These are phyloP conservation scores for Naganishia sp. DNA, from an alignment of 1,284 basidiomycete species.

Conservation along the genomic window DNA sequence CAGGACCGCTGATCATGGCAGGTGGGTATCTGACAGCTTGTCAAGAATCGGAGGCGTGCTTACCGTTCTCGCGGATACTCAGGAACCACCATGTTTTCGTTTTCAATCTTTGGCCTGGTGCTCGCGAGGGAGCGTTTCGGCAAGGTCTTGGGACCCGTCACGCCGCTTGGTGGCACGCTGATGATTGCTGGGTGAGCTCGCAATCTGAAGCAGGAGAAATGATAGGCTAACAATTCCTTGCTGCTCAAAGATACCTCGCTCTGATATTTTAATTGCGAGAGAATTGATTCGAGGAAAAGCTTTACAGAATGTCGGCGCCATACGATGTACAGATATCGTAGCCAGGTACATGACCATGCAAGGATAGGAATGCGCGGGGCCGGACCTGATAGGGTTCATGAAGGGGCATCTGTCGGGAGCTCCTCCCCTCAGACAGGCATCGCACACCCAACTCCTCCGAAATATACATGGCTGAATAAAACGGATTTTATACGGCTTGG, in stretches of 20 bases:
- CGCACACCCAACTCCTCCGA: too few relatives aligned
- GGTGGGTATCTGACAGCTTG: conserved; percentile 27
- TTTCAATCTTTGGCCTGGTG: conserved; percentile 68
- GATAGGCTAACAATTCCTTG: neutral
- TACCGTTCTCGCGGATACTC: conserved; percentile 7
- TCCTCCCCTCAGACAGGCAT: too few relatives aligned
- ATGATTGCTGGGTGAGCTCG: conserved; percentile 74
- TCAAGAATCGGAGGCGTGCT: neutral
- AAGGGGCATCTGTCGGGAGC: too few relatives aligned
- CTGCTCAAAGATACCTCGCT: neutral
- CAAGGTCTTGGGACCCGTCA: conserved; percentile 69
- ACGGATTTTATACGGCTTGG: too few relatives aligned
- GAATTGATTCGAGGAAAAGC: too few relatives aligned
- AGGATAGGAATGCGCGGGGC: too few relatives aligned
- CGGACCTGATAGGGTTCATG: too few relatives aligned
- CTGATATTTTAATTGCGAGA: neutral
- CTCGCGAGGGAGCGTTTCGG: conserved; percentile 62
- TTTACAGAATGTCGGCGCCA: too few relatives aligned
- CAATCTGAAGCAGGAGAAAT: neutral
- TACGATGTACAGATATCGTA: too few relatives aligned
- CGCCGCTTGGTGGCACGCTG: conserved; percentile 69
- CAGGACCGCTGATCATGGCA: conserved; percentile 67
- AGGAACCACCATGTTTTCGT: conserved; percentile 69
- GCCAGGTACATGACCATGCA: too few relatives aligned
- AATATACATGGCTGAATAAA: too few relatives aligned